Evolutionary conservation across 306 rosid species (phyloP).

Genomic region (Trifolium subterraneum): DNA sequence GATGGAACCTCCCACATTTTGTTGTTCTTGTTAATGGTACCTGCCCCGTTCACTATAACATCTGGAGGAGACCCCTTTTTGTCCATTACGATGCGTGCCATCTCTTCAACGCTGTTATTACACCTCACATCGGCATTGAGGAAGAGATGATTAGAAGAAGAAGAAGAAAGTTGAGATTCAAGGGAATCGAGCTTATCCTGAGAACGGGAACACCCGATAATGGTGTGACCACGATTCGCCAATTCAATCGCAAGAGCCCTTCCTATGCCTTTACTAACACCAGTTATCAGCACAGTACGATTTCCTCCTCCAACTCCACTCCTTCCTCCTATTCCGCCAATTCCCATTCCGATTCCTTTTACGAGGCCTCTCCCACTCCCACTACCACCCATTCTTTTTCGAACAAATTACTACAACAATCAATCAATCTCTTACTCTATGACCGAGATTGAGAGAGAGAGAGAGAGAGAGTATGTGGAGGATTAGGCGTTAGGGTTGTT

Average conservation of each 20-base stretch:
- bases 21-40: slow-evolving; percentile 78
- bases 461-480: too few relatives aligned
- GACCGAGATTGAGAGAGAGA: too few relatives aligned
- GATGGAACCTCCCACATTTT: slow-evolving; percentile 87
- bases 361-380: too few relatives aligned
- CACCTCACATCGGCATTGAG: slow-evolving; percentile 65
- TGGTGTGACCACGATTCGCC: slow-evolving; percentile 71
- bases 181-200: slow-evolving; percentile 71
- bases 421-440: too few relatives aligned
- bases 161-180: slow-evolving; percentile 51
- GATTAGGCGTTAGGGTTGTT: too few relatives aligned
- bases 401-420: too few relatives aligned
- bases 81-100: slow-evolving; percentile 65
- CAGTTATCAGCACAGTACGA: slow-evolving; percentile 69
- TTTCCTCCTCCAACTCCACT: not conserved
- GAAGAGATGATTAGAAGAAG: slow-evolving; percentile 52
- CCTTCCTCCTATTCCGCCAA: not conserved
- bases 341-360: too few relatives aligned
- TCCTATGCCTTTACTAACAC: slow-evolving; percentile 80
- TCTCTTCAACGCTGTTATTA: slow-evolving; percentile 58
- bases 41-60: slow-evolving; percentile 83
- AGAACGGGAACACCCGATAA: slow-evolving; percentile 81
- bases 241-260: slow-evolving; percentile 76
- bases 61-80: slow-evolving; percentile 77
- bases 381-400: too few relatives aligned